Conservation (phyloP, 1,284 basidiomycete species). For the Puccinia horiana region DNA sequence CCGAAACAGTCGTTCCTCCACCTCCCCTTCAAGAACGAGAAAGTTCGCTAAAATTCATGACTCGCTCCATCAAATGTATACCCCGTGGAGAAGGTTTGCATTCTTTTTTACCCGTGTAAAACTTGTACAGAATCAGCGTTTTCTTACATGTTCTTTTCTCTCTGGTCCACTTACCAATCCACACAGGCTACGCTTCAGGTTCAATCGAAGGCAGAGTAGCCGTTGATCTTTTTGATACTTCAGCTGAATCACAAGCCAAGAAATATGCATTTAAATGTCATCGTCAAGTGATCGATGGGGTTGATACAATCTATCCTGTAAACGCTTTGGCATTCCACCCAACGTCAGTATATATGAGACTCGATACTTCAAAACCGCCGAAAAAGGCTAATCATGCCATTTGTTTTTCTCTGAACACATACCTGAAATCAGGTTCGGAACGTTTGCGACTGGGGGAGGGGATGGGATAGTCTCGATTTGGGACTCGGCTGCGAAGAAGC, state of each 20-base stretch:
- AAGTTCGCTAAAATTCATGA: constrained; percentile 93
- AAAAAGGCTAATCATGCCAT: neutral
- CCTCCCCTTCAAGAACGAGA: constrained; percentile 75
- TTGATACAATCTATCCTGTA: constrained; percentile 98
- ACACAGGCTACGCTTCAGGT: constrained; percentile 83
- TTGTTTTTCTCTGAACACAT: neutral
- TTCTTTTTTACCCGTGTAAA: constrained; percentile 40
- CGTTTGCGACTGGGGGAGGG: constrained; percentile 90
- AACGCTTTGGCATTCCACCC: constrained; percentile 94
- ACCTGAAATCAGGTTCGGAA: constrained; percentile 70
- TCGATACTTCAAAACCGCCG: neutral
- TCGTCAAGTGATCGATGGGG: constrained; percentile 79
- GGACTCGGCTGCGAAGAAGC: constrained; percentile 96
- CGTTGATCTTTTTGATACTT: constrained; percentile 92
- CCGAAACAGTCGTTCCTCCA: constrained; percentile 27
- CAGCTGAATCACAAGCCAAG: constrained; percentile 71
- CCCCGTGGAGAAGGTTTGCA: constrained; percentile 77
- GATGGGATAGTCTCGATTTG: constrained; percentile 89
- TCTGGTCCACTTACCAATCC: neutral
- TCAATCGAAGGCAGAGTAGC: constrained; percentile 95
- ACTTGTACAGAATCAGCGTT: constrained; percentile 25
- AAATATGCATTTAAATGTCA: constrained; percentile 99
- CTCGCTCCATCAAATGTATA: constrained; percentile 86
- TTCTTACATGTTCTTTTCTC: constrained; percentile 1
- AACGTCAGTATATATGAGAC: constrained; percentile 62